Base-by-base conservation (phyloP, 306 rosid species). In the Neltuma alba region DNA sequence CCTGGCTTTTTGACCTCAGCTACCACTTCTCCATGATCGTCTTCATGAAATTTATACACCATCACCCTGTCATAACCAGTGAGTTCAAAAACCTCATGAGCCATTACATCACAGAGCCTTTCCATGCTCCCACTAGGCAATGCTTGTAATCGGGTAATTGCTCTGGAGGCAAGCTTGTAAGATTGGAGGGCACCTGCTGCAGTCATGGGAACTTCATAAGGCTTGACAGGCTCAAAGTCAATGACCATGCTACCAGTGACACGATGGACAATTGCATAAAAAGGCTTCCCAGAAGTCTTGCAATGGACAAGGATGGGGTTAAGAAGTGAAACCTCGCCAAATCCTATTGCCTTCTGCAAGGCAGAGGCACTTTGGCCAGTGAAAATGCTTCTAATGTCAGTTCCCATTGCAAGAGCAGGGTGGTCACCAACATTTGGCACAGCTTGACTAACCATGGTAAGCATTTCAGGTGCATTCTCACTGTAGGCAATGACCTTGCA, bases 51-150 rank as follows among this genome's bases (percentile, higher is more conserved):
- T 78, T 95, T 95, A 89, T 95, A 95, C 70, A 92, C 97, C 99
- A 95, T 95, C 80, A 95, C 99, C 92, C 99, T 89, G 84, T 95
- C 99, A 85, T 95, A 95, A 40, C 98, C 99, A 1, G 98, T 92
- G 79, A 95, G 94, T 31, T 95, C 99, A 85, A 91, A 92, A 81
- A 95, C 99, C 82, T 92, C 97, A 79, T 95, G 97, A 47, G 90
- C 97, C 99, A 95, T 92, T 14, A 97, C 84, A 79, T 92, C 97
- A 81, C 99, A 95, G 60, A 95, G 92, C 84, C 97, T 85, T 62
- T 88, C 92, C 92, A 95, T 87, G 85, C 92, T 91, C 47, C 99
- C 99, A 77, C 96, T 92, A 38, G 99, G 91, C 88, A 95, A 78
- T 58, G 99, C 85, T 71, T 95, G 99, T 87, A 95, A 80, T 7